Evolutionary conservation across 2,329 filamentous ascomycete species (phyloP).

Genomic region (Sclerotinia sclerotiorum): DNA sequence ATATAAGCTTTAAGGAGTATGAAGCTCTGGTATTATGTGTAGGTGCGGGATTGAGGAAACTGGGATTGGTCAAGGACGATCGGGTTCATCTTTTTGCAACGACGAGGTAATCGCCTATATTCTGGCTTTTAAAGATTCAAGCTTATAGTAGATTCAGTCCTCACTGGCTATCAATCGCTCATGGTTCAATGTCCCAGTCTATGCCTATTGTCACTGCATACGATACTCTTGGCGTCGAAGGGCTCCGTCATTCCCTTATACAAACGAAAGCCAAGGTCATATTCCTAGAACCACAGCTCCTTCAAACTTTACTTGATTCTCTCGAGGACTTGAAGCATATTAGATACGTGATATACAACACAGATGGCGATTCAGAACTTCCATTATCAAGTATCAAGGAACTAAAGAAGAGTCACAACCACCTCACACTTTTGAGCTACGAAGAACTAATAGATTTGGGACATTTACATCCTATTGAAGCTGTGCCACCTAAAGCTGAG

Average conservation of each 20-base stretch:
- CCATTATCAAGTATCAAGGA: conserved; percentile 46
- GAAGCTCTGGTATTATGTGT: conserved; percentile 66
- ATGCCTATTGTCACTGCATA: conserved; percentile 93
- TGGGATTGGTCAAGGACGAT: conserved; percentile 68
- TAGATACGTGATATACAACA: conserved; percentile 63
- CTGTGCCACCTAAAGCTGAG: conserved; percentile 68
- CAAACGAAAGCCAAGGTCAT: conserved; percentile 81
- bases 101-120: conserved; percentile 45
- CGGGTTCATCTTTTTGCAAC: conserved; percentile 78
- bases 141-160: conserved; percentile 40
- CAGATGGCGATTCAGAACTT: conserved; percentile 50
- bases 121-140: no score
- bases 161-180: conserved; percentile 79
- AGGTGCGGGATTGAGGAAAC: conserved; percentile 68
- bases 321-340: conserved; percentile 58
- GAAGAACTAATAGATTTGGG: conserved; percentile 54
- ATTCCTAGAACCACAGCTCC: conserved; percentile 80
- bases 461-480: conserved; percentile 64
- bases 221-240: conserved; percentile 83
- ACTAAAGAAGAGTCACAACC: conserved; percentile 57
- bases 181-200: conserved; percentile 77
- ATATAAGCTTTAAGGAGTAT: conserved; percentile 76
- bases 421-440: conserved; percentile 54
- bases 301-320: conserved; percentile 57
- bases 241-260: conserved; percentile 79